phyloP scores from a whole-genome alignment of 805 yeast species.

The Isabelozyma gotoi region DNA sequence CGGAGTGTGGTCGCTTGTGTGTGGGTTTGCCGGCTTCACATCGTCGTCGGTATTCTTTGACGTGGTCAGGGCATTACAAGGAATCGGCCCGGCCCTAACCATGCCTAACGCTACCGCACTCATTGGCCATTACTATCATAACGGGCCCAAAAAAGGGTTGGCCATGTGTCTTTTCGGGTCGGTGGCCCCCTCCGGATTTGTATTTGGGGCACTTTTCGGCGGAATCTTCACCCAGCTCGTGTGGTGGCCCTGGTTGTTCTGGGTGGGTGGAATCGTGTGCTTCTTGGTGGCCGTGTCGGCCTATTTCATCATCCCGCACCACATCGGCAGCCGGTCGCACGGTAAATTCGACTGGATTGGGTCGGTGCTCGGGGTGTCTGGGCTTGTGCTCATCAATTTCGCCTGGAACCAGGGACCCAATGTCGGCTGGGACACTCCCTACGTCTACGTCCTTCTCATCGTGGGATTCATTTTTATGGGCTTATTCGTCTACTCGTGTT shows the following conservation, averaged over 20 bases:
- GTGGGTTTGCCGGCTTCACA: slow-evolving; percentile 27
- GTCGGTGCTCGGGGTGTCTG: slow-evolving; percentile 55
- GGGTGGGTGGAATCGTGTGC: slow-evolving; percentile 25
- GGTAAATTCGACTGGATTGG: slow-evolving; percentile 28
- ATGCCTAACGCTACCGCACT: slow-evolving; percentile 36
- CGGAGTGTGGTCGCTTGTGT: slow-evolving; percentile 19
- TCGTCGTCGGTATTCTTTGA: slow-evolving; percentile 23
- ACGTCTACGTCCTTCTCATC: slow-evolving; percentile 57
- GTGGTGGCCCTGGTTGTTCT: slow-evolving; percentile 39
- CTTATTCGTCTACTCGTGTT: slow-evolving; percentile 50
- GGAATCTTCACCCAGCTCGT: slow-evolving; percentile 22
- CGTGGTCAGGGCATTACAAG: slow-evolving; percentile 31
- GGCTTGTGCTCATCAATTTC: slow-evolving; percentile 63
- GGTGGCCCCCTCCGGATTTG: slow-evolving; percentile 34
- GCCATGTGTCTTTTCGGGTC: slow-evolving; percentile 32
- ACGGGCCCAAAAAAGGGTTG: slow-evolving; percentile 15
- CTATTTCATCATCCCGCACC: slow-evolving; percentile 24
- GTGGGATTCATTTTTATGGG: slow-evolving; percentile 44
- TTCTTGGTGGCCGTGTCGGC: slow-evolving; percentile 13
- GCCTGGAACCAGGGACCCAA: slow-evolving; percentile 78
- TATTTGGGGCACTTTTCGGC: slow-evolving; percentile 26
- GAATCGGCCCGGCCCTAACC: slow-evolving; percentile 33
- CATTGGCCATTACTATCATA: slow-evolving; percentile 30
- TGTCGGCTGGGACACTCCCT: slow-evolving; percentile 66
- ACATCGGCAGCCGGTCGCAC: slow-evolving; percentile 16